A percentile compares a stretch with the other conserved stretches of the same genome.
These are phyloP conservation scores for Sphagnum tenellum DNA, from an alignment of 225 moss, liverwort and hornwort genomes.

Conservation along the genomic window DNA sequence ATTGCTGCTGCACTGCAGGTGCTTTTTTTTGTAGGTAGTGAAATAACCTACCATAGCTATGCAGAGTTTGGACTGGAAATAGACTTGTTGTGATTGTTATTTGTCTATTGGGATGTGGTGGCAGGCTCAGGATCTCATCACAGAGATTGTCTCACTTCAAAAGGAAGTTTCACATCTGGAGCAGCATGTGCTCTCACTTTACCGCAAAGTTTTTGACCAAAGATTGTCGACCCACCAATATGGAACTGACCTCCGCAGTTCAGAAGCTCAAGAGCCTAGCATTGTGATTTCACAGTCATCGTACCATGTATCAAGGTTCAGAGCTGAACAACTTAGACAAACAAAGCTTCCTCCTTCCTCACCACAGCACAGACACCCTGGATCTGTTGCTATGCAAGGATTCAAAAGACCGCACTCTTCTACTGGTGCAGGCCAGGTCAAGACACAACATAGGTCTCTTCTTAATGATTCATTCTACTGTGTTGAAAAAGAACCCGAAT, in stretches of 20 bases:
- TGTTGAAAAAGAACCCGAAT: constrained; percentile 65
- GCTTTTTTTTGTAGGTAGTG: too few relatives aligned
- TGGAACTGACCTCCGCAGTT: constrained; percentile 35
- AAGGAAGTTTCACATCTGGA: constrained; percentile 77
- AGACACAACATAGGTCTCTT: constrained; percentile 61
- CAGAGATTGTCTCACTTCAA: constrained; percentile 69
- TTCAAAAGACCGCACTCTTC: constrained; percentile 46
- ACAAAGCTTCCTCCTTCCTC: constrained; percentile 1
- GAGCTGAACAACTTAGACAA: constrained; percentile 11
- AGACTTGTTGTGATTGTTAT: not conserved
- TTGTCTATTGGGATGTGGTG: not conserved
- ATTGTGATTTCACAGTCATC: not conserved
- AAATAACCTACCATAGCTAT: too few relatives aligned
- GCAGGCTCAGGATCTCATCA: constrained; percentile 73
- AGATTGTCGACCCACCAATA: constrained; percentile 27
- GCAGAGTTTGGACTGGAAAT: too few relatives aligned
- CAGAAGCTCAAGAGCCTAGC: constrained; percentile 15
- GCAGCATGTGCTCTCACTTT: constrained; percentile 78
- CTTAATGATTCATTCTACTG: constrained; percentile 61
- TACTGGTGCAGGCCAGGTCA: constrained; percentile 21
- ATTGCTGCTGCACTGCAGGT: not conserved
- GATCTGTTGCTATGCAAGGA: constrained; percentile 24
- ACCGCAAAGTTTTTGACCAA: constrained; percentile 69
- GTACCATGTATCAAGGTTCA: constrained; percentile 20
- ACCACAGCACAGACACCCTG: constrained; percentile 39